Evolutionary conservation across 164 flowering plant species (phyloP).

Genomic region (Saururus chinensis): DNA sequence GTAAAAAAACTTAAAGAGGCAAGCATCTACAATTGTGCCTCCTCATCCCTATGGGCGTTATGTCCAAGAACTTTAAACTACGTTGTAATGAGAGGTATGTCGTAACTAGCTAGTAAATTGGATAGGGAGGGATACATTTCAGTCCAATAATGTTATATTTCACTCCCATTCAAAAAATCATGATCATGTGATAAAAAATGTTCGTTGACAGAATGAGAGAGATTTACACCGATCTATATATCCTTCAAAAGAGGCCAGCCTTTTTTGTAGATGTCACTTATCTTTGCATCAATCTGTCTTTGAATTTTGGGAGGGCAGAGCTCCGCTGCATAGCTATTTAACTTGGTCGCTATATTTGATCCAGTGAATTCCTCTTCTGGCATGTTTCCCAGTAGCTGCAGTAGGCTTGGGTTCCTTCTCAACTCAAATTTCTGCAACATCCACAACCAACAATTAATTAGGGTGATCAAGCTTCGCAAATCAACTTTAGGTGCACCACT

Average conservation of each 20-base stretch:
- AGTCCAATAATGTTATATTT: no score
- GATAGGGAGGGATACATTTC: no score
- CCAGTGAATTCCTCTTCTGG: slow-evolving; percentile 71
- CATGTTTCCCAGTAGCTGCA: slow-evolving; percentile 81
- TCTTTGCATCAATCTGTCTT: slow-evolving; percentile 55
- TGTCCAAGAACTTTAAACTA: no score
- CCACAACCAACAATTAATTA: background rate
- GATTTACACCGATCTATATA: slow-evolving; percentile 17
- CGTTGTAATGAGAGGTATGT: no score
- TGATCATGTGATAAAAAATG: no score
- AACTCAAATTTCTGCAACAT: slow-evolving; percentile 82
- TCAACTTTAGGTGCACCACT: background rate
- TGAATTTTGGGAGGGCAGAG: slow-evolving; percentile 72
- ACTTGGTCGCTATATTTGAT: slow-evolving; percentile 65
- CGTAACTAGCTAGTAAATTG: no score
- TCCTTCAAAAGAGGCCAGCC: slow-evolving; percentile 91
- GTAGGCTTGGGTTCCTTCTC: slow-evolving; percentile 62
- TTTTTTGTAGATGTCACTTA: slow-evolving; percentile 55
- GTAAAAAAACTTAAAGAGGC: no score
- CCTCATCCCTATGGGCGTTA: no score
- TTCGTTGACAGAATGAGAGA: no score
- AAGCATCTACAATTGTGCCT: no score
- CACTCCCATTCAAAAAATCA: no score
- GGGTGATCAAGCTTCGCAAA: background rate
- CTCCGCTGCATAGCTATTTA: slow-evolving; percentile 86